Evolutionary conservation across 257 asterid species (phyloP).

Genomic region (Sherardia arvensis): DNA sequence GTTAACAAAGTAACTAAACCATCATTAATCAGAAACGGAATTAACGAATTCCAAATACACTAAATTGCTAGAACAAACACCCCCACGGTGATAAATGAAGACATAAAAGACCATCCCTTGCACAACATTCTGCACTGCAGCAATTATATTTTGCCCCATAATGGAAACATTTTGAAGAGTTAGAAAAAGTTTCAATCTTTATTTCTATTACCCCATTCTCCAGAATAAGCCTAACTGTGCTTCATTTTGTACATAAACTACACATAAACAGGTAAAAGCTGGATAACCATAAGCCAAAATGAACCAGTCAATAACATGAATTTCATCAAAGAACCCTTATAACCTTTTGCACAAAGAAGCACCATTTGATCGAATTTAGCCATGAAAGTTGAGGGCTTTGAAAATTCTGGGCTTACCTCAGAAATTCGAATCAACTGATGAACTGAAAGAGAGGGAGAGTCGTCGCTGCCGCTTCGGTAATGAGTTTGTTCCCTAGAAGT

Average conservation of each 20-base stretch:
- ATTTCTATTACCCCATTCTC: neutral
- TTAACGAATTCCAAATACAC: neutral
- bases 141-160: neutral
- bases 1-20: neutral
- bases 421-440: slow-evolving; percentile 5
- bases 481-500: neutral
- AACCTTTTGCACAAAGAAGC: neutral
- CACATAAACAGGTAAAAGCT: neutral
- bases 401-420: slow-evolving; percentile 4
- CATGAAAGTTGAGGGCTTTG: neutral
- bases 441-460: neutral
- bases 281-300: neutral
- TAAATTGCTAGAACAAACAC: neutral
- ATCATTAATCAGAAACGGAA: neutral
- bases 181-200: neutral
- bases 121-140: neutral
- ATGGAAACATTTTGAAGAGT: neutral
- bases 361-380: too few species aligned
- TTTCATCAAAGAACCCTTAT: neutral
- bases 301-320: neutral
- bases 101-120: neutral
- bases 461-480: neutral
- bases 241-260: neutral
- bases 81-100: neutral
- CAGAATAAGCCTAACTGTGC: neutral